Percentiles rank a stretch among this genome's conserved stretches.
Conservation (phyloP, 1,139 yeast genomes). For the Taiozyma sp. region DNA sequence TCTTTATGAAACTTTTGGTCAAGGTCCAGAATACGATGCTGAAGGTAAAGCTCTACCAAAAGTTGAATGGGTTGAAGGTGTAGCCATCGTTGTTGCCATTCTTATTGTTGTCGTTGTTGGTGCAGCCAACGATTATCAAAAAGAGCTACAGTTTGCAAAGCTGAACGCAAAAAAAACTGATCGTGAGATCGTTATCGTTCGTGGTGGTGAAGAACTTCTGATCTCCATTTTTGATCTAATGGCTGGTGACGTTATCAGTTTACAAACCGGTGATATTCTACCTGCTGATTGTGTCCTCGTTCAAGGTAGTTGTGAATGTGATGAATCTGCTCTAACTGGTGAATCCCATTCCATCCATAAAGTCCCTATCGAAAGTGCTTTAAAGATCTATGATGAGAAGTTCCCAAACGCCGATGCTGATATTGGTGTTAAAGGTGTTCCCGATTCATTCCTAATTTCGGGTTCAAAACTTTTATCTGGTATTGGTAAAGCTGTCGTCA, state of each 20-base stretch:
- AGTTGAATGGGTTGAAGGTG: conserved; percentile 98
- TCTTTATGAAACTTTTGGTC: conserved; percentile 86
- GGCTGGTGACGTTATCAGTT: conserved; percentile 77
- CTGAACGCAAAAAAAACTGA: conserved; percentile 86
- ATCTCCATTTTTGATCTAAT: conserved; percentile 70
- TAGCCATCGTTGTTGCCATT: conserved; percentile 91
- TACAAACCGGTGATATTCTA: conserved; percentile 92
- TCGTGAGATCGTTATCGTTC: conserved; percentile 67
- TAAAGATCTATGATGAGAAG: conserved; percentile 26
- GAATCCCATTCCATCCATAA: conserved; percentile 82
- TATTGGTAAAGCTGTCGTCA: conserved; percentile 76
- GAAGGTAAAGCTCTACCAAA: conserved; percentile 71
- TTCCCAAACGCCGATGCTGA: conserved; percentile 37
- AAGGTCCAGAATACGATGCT: conserved; percentile 68
- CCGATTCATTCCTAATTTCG: conserved; percentile 81
- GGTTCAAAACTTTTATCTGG: conserved; percentile 90
- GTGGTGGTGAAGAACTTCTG: conserved; percentile 65
- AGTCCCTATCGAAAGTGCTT: conserved; percentile 46
- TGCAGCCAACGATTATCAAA: conserved; percentile 92
- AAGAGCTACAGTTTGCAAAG: conserved; percentile 87
- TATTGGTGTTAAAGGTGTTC: conserved; percentile 39
- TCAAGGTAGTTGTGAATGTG: conserved; percentile 77
- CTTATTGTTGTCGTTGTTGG: conserved; percentile 88
- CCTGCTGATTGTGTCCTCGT: conserved; percentile 84
- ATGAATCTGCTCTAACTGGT: conserved; percentile 91